phyloP scores from a whole-genome alignment of 352 stramenopile genomes.

The Phytophthora cryptogea region DNA sequence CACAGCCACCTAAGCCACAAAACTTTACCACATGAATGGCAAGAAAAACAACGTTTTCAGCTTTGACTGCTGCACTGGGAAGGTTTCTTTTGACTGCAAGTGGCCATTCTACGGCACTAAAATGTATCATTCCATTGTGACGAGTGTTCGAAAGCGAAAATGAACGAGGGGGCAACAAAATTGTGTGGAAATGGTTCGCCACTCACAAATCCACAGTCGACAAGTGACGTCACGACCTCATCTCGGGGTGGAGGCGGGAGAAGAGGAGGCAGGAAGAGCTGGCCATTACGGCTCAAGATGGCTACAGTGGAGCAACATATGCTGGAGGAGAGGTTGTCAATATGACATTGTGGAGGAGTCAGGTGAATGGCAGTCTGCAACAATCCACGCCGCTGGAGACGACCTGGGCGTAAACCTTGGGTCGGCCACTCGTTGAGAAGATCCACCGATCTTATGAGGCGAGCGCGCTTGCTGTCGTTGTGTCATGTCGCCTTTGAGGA shows the following conservation, averaged over 20 bases:
- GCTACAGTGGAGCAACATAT: neutral
- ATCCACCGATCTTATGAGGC: conserved; percentile 11
- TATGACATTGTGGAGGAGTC: neutral
- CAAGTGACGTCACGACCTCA: conserved; percentile 4
- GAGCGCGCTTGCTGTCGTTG: neutral
- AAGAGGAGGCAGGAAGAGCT: too few species aligned
- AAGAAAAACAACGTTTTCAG: too few species aligned
- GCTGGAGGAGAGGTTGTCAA: neutral
- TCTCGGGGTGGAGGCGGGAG: neutral
- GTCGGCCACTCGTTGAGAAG: conserved; percentile 21
- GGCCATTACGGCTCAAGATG: too few species aligned
- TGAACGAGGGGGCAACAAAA: neutral
- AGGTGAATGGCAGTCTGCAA: neutral
- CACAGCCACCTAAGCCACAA: too few species aligned
- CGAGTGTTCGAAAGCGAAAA: neutral
- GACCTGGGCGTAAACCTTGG: conserved; percentile 8
- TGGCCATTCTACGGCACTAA: too few species aligned
- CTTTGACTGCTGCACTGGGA: too few species aligned
- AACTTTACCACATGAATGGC: too few species aligned
- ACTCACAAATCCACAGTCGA: neutral
- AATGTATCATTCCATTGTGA: too few species aligned
- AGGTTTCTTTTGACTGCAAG: too few species aligned
- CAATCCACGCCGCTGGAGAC: conserved; percentile 5
- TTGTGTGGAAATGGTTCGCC: neutral
- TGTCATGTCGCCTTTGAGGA: neutral